Evolutionary conservation across 169 alveolate species (phyloP).

Genomic region (Plasmodium berghei): DNA sequence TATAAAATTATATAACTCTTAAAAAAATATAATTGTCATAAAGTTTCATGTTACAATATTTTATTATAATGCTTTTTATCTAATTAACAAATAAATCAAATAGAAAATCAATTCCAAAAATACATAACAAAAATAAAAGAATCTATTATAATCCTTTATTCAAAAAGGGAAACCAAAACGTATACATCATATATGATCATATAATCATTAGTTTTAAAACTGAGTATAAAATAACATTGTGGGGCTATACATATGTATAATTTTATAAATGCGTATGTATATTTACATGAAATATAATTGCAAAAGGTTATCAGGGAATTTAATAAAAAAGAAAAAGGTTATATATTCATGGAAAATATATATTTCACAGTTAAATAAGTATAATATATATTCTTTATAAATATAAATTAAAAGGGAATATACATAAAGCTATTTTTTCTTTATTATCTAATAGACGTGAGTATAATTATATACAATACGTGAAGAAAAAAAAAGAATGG

Average conservation of each 20-base stretch:
- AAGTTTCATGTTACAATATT: too few relatives aligned
- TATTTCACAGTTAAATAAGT: not conserved
- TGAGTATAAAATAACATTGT: too few relatives aligned
- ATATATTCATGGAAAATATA: not conserved
- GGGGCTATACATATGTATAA: not conserved
- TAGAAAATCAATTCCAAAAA: too few relatives aligned
- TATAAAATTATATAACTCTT: too few relatives aligned
- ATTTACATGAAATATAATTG: not conserved
- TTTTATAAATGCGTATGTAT: not conserved
- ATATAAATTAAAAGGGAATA: not conserved
- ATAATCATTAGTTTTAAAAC: too few relatives aligned
- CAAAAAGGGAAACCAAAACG: too few relatives aligned
- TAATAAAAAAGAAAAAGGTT: slow-evolving; percentile 1
- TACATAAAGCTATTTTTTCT: not conserved
- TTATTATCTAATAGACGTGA: slow-evolving; percentile 1
- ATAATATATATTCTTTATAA: not conserved
- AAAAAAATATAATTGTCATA: too few relatives aligned
- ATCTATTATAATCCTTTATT: too few relatives aligned
- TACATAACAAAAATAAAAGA: too few relatives aligned
- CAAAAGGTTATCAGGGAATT: not conserved
- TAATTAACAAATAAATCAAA: too few relatives aligned
- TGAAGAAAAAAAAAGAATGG: slow-evolving; percentile 1
- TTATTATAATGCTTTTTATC: too few relatives aligned
- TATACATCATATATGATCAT: too few relatives aligned
- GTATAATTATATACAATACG: not conserved